Conservation (phyloP, 139 green algal genomes). For the Picochlorum sp. region DNA sequence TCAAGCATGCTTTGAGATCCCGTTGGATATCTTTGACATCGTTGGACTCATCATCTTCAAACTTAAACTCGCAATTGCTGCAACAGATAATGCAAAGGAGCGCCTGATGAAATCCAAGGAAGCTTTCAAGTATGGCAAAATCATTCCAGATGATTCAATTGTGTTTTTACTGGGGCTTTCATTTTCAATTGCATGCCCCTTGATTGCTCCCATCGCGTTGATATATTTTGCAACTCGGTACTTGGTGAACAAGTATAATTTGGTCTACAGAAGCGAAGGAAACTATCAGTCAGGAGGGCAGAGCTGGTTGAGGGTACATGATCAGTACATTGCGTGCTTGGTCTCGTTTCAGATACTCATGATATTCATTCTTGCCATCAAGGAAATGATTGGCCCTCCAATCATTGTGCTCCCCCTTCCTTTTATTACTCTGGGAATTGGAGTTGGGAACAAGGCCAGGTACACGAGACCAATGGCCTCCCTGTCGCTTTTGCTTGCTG, state of each 20-base stretch:
- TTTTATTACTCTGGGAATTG: slow-evolving; percentile 1
- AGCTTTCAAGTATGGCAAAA: background rate
- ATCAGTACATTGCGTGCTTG: background rate
- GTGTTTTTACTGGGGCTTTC: background rate
- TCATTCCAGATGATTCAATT: background rate
- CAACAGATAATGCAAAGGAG: background rate
- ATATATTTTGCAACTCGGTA: slow-evolving; percentile 1
- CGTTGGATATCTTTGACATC: slow-evolving; percentile 17
- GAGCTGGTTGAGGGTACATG: background rate
- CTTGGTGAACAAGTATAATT: slow-evolving; percentile 11
- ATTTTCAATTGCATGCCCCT: slow-evolving; percentile 2
- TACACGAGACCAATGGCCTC: slow-evolving; percentile 3
- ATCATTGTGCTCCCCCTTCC: slow-evolving; percentile 5
- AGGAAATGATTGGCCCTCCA: background rate
- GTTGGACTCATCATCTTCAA: background rate
- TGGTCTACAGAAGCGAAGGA: background rate
- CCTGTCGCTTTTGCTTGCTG: background rate
- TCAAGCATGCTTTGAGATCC: slow-evolving; percentile 22
- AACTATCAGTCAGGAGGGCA: slow-evolving; percentile 3
- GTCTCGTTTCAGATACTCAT: slow-evolving; percentile 3
- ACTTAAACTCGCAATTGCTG: background rate
- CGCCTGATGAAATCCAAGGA: background rate
- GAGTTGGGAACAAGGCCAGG: background rate
- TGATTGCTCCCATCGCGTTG: slow-evolving; percentile 1
- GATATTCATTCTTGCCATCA: slow-evolving; percentile 3